Evolutionary conservation across 2,329 filamentous ascomycete genomes (phyloP).

Genomic region (Cytospora paraplurivora): DNA sequence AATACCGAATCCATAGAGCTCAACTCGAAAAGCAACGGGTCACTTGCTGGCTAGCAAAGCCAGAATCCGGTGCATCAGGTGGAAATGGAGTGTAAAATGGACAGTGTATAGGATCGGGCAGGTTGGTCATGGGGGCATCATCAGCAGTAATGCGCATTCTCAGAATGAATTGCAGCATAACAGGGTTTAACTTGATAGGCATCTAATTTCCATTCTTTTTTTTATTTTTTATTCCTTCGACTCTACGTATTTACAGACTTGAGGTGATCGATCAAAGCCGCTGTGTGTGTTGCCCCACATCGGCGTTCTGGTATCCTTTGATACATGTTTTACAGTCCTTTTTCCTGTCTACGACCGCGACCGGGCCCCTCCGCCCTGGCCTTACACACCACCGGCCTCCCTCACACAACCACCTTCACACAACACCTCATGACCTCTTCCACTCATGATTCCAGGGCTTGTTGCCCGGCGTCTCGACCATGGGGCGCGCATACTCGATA

Average conservation of each 20-base stretch:
- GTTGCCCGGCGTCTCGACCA: constrained; percentile 79
- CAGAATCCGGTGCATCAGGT: constrained; percentile 4
- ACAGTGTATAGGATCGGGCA: constrained; percentile 3
- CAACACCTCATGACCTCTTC: constrained; percentile 60
- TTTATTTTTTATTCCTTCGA: constrained; percentile 28
- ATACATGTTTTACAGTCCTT: background rate
- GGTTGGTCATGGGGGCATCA: constrained; percentile 16
- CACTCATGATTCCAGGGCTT: constrained; percentile 93
- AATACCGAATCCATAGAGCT: constrained; percentile 14
- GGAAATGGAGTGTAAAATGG: constrained; percentile 14
- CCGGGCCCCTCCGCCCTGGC: background rate
- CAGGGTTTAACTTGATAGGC: constrained; percentile 28
- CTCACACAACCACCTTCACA: background rate
- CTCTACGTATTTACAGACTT: background rate
- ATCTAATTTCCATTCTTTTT: constrained; percentile 27
- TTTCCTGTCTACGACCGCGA: background rate
- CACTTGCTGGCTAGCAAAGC: constrained; percentile 4
- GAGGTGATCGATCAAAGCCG: background rate
- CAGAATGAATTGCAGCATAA: constrained; percentile 29
- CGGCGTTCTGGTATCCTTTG: background rate
- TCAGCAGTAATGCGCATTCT: constrained; percentile 14
- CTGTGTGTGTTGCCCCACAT: background rate
- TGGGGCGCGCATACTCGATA: constrained; percentile 84
- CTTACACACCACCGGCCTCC: background rate
- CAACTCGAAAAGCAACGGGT: constrained; percentile 5